Conservation (phyloP, 371 early-diverging fungal species). For the Neoconidiobolus thromboides region DNA sequence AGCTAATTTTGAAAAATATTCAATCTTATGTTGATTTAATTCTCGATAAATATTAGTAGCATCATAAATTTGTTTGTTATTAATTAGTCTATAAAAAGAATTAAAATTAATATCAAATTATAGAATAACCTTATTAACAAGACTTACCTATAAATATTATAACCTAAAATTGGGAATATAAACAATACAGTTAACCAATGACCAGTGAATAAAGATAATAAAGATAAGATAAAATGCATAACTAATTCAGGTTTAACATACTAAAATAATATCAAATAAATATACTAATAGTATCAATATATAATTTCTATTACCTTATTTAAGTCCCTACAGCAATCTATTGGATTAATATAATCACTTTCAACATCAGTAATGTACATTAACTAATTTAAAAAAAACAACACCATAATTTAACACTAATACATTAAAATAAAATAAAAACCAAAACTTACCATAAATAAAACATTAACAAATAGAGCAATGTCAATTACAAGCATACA, state of each 20-base stretch:
- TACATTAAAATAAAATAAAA: no score
- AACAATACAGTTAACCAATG: slow-evolving; percentile 69
- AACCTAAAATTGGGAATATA: slow-evolving; percentile 70
- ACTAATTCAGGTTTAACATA: slow-evolving; percentile 85
- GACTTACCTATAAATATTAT: slow-evolving; percentile 57
- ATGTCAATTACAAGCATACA: not conserved
- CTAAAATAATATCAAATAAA: slow-evolving; percentile 17
- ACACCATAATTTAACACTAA: not conserved
- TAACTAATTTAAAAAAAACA: not conserved
- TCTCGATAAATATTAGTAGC: not conserved
- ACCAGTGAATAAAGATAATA: slow-evolving; percentile 65
- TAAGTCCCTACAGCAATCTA: slow-evolving; percentile 87
- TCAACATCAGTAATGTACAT: slow-evolving; percentile 57
- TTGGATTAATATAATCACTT: slow-evolving; percentile 96
- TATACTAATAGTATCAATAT: not conserved
- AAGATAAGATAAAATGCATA: slow-evolving; percentile 58
- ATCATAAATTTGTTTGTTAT: not conserved
- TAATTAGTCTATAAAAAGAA: not conserved
- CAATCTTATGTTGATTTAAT: not conserved
- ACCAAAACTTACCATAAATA: not conserved
- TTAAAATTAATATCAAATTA: not conserved
- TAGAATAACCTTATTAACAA: not conserved
- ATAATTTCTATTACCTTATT: slow-evolving; percentile 48
- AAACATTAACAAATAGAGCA: not conserved
- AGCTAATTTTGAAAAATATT: not conserved